Evolutionary conservation across 495 filamentous ascomycete species (phyloP).

Genomic region (Pyronema omphalodes): DNA sequence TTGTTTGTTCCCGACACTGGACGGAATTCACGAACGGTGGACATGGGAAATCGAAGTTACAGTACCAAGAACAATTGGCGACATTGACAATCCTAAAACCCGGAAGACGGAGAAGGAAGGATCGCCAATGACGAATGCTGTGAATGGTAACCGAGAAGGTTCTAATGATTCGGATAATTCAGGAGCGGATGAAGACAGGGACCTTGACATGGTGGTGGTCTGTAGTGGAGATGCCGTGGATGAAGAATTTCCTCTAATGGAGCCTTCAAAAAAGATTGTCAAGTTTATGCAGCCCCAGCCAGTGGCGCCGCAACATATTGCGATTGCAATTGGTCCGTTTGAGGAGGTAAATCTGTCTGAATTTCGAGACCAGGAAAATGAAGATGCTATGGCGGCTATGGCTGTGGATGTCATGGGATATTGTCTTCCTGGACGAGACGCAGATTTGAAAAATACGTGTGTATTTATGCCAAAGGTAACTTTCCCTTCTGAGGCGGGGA

Average conservation of each 20-base stretch:
- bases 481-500: not conserved
- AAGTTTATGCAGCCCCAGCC: slow-evolving; percentile 54
- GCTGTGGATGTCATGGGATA: slow-evolving; percentile 74
- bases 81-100: slow-evolving; percentile 29
- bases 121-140: not conserved
- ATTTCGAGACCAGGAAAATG: slow-evolving; percentile 74
- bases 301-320: slow-evolving; percentile 68
- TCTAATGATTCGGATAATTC: slow-evolving; percentile 28
- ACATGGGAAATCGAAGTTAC: slow-evolving; percentile 78
- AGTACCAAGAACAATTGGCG: slow-evolving; percentile 65
- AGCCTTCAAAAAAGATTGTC: slow-evolving; percentile 62
- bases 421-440: slow-evolving; percentile 63
- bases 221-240: slow-evolving; percentile 76
- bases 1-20: slow-evolving; percentile 80
- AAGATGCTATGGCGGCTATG: slow-evolving; percentile 68
- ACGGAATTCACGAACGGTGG: slow-evolving; percentile 58
- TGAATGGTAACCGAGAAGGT: slow-evolving; percentile 22
- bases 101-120: not conserved
- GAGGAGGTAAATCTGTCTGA: slow-evolving; percentile 79
- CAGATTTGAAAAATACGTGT: slow-evolving; percentile 71
- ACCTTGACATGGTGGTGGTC: slow-evolving; percentile 70
- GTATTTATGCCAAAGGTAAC: slow-evolving; percentile 41
- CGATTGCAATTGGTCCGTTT: slow-evolving; percentile 85
- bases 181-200: slow-evolving; percentile 52
- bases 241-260: slow-evolving; percentile 55